Evolutionary conservation across 306 rosid genomes (phyloP), one percentile per base, ranked within the genome.

Genomic region (Quercus gilva): DNA sequence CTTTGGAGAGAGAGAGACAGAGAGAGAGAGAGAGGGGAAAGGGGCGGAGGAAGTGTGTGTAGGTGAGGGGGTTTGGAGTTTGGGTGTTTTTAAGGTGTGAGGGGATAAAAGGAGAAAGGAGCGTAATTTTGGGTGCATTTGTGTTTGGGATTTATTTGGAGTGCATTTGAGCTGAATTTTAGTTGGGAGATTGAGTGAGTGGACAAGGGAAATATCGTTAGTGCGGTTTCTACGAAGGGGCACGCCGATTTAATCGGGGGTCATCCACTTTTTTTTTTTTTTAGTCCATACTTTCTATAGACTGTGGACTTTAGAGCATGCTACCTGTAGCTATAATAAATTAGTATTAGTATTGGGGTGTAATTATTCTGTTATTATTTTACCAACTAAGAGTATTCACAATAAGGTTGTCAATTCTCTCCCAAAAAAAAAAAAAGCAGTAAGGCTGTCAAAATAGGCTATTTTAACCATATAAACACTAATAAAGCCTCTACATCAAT

Each of bases 71-170:
- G 17, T 4, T 26, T 10, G 68, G n/a, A 15, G 69, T 18, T 5
- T n/a, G n/a, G 4, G 19, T 25, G 43, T 1, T 5, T 18, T 12
- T 18, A 2, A 71, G 59, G 55, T 23, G 28, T 25, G 77, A 35
- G 33, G 51, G 23, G 7, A 49, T 31, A 23, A 21, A 29, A 10
- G 53, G 17, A 49, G 53, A 58, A 58, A 8, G 65, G 17, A 8
- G 65, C 31, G 20, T 75, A 15, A 75, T 58, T 76, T 63, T 37
- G 29, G 20, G 3, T 67, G 79, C 56, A 43, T 74, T 82, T 82
- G 88, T 28, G 75, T 81, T 70, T 81, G 26, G 74, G 67, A 73
- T 84, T 84, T 80, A 82, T 89, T 84, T 84, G 76, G 49, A 35
- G 14, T 65, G 84, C 71, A 75, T 80, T 85, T 82, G 55, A 61